Evolutionary conservation across 2,329 filamentous ascomycete species (phyloP), one percentile per base, ranked within the genome.

Genomic region (Scortechinia acanthostroma): DNA sequence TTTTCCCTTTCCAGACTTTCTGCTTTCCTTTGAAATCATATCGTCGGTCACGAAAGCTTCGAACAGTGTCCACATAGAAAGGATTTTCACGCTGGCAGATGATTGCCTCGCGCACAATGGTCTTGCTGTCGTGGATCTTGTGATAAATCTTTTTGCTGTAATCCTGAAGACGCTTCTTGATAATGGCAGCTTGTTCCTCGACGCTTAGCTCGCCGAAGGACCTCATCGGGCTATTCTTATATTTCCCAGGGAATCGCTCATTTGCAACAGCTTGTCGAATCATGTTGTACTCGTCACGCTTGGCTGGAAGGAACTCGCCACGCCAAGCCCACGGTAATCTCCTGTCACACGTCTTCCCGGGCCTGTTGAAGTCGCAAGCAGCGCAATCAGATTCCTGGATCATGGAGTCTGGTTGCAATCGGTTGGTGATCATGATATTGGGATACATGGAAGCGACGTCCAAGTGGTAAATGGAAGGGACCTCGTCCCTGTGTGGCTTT

Each of bases 391-490:
- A 88, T 60, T 98, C 94, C 42, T 91, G 74, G 45, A 98, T 94
- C 90, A 98, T 95, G n/a, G 93, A 97, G 63, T 98, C 93, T 0
- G 93, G 93, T 55, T 98, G 93, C 42, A 98, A 66, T 61, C 93
- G 86, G 63, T 98, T 98, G 1, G 93, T 98, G 2, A 94, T 98
- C 94, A 98, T 98, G 62, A 98, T 98, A 64, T 98, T 98, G 6
- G 93, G 93, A 61, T 98, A 98, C 93, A 98, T 98, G 48, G 93
- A 96, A 16, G 93, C 93, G 47, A 98, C 94, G 59, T 98, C 93
- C 67, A 98, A 72, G 73, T 98, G 93, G 66, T 98, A 98, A 52
- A 98, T 98, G 22, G 94, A 77, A 3, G 93, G 93, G 37, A 82
- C 73, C 61, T 98, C 93, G 53, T 73, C 81, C 50, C 93, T 77